Conservation (phyloP, 805 yeast genomes). For the Cyberlindnera maritima region DNA sequence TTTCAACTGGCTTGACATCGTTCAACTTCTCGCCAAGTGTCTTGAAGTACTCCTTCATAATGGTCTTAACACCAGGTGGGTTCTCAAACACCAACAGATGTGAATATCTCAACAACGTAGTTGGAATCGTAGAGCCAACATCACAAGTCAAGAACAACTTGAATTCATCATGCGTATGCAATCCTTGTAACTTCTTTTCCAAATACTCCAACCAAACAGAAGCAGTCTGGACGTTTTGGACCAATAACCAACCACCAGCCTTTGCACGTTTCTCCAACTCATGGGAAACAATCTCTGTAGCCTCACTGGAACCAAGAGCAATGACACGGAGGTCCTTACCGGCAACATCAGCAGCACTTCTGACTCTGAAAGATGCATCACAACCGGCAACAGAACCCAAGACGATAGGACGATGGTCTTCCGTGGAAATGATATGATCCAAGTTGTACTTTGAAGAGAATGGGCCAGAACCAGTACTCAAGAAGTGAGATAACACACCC, state of each 20-base stretch:
- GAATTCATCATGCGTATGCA: conserved; percentile 35
- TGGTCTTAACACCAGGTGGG: conserved; percentile 54
- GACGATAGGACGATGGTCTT: conserved; percentile 39
- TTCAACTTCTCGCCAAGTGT: conserved; percentile 21
- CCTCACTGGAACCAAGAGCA: conserved; percentile 77
- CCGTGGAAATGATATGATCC: conserved; percentile 25
- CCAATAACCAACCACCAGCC: conserved; percentile 65
- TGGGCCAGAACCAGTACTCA: conserved; percentile 30
- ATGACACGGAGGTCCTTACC: conserved; percentile 38
- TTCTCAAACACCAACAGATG: conserved; percentile 60
- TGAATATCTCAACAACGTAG: conserved; percentile 52
- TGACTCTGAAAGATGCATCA: conserved; percentile 63
- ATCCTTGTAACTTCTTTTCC: conserved; percentile 41
- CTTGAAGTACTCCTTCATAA: conserved; percentile 32
- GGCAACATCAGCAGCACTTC: conserved; percentile 36
- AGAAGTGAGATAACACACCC: conserved; percentile 21
- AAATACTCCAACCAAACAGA: conserved; percentile 57
- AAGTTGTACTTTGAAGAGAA: conserved; percentile 35
- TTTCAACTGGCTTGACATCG: conserved; percentile 32
- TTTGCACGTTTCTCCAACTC: conserved; percentile 45
- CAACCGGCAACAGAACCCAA: conserved; percentile 57
- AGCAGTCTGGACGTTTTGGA: conserved; percentile 82
- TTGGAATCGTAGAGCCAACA: conserved; percentile 46
- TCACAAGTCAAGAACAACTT: conserved; percentile 67
- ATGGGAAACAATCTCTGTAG: conserved; percentile 51